Evolutionary conservation across 2,329 filamentous ascomycete species (phyloP), one percentile per base, ranked within the genome.

Genomic region (Penicillium glabrum): DNA sequence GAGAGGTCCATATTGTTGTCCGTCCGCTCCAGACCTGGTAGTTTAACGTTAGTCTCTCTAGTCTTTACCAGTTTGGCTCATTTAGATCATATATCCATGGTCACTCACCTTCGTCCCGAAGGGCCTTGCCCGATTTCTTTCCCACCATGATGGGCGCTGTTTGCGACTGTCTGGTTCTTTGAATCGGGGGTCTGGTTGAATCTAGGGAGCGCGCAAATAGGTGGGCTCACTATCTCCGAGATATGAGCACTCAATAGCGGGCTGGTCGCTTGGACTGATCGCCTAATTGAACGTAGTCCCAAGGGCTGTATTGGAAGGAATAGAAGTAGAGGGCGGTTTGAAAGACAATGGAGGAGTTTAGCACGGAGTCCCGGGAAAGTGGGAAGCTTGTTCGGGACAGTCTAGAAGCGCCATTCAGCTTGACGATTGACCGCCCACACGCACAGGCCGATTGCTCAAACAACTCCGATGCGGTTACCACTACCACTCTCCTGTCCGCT

Each of bases 1-100:
- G 92, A 90, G 71, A 95, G 86, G 72, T 93, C 95, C 89, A 99
- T 93, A 78, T 93, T 93, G 85, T 99, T 99, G 81, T 99, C 95
- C 59, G 95, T 98, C 72, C 93, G 86, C 79, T 96, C 91, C 63
- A 99, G 86, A 64, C 95, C 93, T 97, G 72, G 23, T 48, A 51
- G 29, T 49, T 43, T 33, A 49, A 33, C 11, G 14, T 37, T 27
- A 44, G 57, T 65, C 54, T n/a, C 21, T 35, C 16, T 35, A 35
- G 19, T 21, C 7, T 8, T 27, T 7, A 48, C 6, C 23, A 13
- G 7, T 9, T 29, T 4, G 27, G 35, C 27, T 26, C 8, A 19
- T 27, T 6, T n/a, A 13, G 19, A 19, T 14, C 39, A 31, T 31
- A 27, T 48, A n/a, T 26, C 5, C 39, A 41, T 19, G 16, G 29